Conservation (phyloP, 2,329 filamentous ascomycete genomes). For the Elsinoe fawcettii region DNA sequence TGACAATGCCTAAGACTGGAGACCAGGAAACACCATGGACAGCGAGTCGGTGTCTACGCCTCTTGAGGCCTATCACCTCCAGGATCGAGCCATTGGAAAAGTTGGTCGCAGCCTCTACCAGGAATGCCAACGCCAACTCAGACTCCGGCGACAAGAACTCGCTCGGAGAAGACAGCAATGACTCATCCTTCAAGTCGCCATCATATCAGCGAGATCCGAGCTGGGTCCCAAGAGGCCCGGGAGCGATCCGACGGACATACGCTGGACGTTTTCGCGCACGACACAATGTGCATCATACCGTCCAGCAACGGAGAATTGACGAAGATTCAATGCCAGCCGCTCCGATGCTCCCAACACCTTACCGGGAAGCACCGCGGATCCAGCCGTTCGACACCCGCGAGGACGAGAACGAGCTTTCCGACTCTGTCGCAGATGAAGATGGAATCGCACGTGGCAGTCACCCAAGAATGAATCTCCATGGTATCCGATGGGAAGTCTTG, state of each 20-base stretch:
- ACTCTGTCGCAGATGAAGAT: not conserved
- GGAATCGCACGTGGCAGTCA: not conserved
- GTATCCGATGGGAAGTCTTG: not conserved
- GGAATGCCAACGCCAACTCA: not conserved
- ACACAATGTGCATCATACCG: not conserved
- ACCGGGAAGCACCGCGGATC: slow-evolving; percentile 11
- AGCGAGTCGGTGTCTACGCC: slow-evolving; percentile 36
- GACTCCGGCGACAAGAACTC: not conserved
- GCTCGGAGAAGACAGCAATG: not conserved
- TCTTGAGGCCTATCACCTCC: slow-evolving; percentile 36
- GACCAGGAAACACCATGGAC: slow-evolving; percentile 29
- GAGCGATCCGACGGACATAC: slow-evolving; percentile 18
- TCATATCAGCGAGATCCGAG: not conserved
- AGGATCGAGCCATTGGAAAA: slow-evolving; percentile 34
- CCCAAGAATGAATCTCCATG: not conserved
- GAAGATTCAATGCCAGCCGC: not conserved
- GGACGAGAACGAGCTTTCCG: not conserved
- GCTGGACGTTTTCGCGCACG: slow-evolving; percentile 2
- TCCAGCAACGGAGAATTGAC: not conserved
- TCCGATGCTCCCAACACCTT: slow-evolving; percentile 17
- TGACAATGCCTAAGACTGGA: not conserved
- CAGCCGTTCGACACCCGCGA: not conserved
- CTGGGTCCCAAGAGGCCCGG: slow-evolving; percentile 18
- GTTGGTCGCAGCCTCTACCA: slow-evolving; percentile 18
- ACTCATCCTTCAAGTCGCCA: not conserved